Evolutionary conservation across 495 filamentous ascomycete species (phyloP).

Genomic region (Penicillium diatomitis): DNA sequence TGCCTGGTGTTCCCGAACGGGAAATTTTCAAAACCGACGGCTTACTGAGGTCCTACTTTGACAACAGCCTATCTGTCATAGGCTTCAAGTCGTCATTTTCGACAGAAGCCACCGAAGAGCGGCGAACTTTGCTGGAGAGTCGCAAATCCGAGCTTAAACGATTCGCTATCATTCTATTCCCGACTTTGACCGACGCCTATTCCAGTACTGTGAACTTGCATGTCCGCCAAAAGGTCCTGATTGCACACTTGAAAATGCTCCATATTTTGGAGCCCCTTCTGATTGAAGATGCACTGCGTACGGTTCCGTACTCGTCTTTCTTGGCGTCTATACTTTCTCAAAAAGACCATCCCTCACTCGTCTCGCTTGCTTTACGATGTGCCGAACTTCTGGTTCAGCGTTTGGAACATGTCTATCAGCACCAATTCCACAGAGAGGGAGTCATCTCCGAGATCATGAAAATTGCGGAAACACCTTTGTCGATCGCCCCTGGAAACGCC

Average conservation of each 20-base stretch:
- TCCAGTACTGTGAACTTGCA: slow-evolving; percentile 97
- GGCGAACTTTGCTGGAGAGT: slow-evolving; percentile 62
- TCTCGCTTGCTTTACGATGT: slow-evolving; percentile 78
- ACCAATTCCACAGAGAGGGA: slow-evolving; percentile 96
- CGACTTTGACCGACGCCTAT: slow-evolving; percentile 93
- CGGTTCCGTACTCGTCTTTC: slow-evolving; percentile 95
- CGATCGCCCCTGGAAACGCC: slow-evolving; percentile 20
- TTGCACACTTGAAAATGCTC: slow-evolving; percentile 94
- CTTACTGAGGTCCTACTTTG: slow-evolving; percentile 40
- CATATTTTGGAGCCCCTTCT: slow-evolving; percentile 83
- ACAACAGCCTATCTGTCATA: slow-evolving; percentile 18
- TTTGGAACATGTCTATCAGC: slow-evolving; percentile 77
- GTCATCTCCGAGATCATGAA: slow-evolving; percentile 88
- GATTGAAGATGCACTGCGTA: slow-evolving; percentile 76
- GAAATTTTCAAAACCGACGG: slow-evolving; percentile 41
- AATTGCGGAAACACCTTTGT: slow-evolving; percentile 48
- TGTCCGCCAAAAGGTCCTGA: slow-evolving; percentile 94
- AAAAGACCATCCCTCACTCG: slow-evolving; percentile 81
- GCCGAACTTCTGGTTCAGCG: slow-evolving; percentile 79
- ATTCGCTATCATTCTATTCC: slow-evolving; percentile 91
- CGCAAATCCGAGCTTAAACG: slow-evolving; percentile 82
- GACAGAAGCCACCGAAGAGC: slow-evolving; percentile 65
- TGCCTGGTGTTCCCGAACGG: slow-evolving; percentile 47
- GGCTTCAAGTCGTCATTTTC: slow-evolving; percentile 29
- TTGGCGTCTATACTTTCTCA: slow-evolving; percentile 93